Evolutionary conservation across 2,329 filamentous ascomycete genomes (phyloP), one percentile per base, ranked within the genome.

Genomic region (Colletotrichum abscissum): DNA sequence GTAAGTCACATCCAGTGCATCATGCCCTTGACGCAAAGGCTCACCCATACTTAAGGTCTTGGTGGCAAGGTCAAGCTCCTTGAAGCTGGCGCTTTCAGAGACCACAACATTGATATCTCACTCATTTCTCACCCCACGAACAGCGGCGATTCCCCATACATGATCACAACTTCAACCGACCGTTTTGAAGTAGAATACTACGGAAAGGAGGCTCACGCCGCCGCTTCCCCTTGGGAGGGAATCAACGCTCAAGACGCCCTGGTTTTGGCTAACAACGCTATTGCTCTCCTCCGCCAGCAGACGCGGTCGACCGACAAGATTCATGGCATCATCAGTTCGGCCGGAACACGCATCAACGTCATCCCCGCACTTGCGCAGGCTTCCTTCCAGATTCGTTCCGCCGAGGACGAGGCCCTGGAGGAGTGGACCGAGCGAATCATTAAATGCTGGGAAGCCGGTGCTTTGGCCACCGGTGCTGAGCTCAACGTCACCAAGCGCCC

Each of bases 311-410:
- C 84, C 11, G 83, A 88, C 70, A 84, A 87, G 16, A 82, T 89
- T n/a, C 86, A 89, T 74, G 86, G 85, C 58, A 82, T 88, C 2
- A 84, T 89, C 64, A 78, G 79, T 7, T 79, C 85, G 16, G 82
- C 80, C 0, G 84, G 84, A 1, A 80, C 80, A 22, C 81, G 81
- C 22, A 80, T 83, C 4, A 86, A 86, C 68, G 79, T 86, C 22
- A 86, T 86, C 46, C 82, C 85, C 0, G 80, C 82, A 1, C 91
- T 92, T 5, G 89, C 90, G 24, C 88, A 87, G 54, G 88, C 87
- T 77, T 92, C 91, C 6, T 90, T 83, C 76, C 88, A 87, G 54
- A 86, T 91, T 76, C 90, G 90, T 28, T 88, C 84, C 55, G 82
- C 86, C 67, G 82, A 88, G 76, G 70, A 76, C 11, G 70, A 74